Percentiles rank a stretch among this genome's conserved stretches.
Evolutionary conservation across 257 asterid species (phyloP).

Genomic region (Solanum phureja): DNA sequence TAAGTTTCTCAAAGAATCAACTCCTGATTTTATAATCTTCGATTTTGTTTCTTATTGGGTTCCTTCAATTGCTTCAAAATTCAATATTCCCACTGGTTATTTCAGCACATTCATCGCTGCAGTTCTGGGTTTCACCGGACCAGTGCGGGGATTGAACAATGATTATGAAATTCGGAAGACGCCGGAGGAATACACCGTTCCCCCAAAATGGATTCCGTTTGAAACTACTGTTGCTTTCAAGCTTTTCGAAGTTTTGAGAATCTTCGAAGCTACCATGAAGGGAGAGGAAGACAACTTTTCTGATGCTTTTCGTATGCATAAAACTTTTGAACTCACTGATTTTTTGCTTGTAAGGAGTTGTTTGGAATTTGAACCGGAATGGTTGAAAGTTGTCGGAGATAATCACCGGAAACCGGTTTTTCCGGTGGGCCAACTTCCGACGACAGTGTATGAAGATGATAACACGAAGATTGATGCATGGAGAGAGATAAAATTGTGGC

Average conservation of each 20-base stretch:
- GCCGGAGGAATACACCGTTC: slow-evolving; percentile 16
- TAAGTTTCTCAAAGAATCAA: slow-evolving; percentile 3
- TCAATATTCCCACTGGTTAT: background rate
- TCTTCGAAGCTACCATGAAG: background rate
- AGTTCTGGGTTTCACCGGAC: background rate
- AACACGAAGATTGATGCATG: background rate
- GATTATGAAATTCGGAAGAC: background rate
- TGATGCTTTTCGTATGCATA: background rate
- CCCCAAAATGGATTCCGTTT: slow-evolving; percentile 20
- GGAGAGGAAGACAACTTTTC: background rate
- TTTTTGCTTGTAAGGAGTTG: slow-evolving; percentile 6
- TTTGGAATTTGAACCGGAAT: slow-evolving; percentile 9
- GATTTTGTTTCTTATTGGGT: slow-evolving; percentile 20
- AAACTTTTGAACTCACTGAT: background rate
- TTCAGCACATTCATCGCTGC: slow-evolving; percentile 9
- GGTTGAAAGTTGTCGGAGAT: slow-evolving; percentile 12
- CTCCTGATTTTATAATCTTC: slow-evolving; percentile 19
- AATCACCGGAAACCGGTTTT: slow-evolving; percentile 10
- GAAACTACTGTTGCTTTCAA: slow-evolving; percentile 11
- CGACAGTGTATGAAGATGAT: background rate
- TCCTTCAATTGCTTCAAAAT: slow-evolving; percentile 7
- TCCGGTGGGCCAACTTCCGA: slow-evolving; percentile 16
- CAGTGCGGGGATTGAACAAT: background rate
- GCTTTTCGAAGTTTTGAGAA: slow-evolving; percentile 4
- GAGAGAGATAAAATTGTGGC: background rate